Conservation (phyloP, 2,329 filamentous ascomycete genomes). For the Teratosphaeria pseudoeucalypti region DNA sequence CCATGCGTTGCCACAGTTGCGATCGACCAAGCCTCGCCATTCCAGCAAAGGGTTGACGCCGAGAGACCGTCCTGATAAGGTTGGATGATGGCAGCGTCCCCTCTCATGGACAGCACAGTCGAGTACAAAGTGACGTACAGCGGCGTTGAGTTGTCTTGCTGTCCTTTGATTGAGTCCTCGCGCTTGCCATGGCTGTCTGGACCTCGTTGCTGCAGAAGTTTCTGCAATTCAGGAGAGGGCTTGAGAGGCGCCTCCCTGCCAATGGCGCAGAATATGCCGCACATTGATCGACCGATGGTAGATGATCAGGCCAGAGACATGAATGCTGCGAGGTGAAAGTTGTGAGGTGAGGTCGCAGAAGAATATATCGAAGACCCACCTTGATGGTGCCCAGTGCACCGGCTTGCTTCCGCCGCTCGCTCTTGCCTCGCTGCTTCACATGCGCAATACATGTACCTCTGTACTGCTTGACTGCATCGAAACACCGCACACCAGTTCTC, state of each 20-base stretch:
- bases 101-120: conserved; percentile 84
- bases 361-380: neutral
- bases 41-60: conserved; percentile 79
- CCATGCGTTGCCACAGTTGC: conserved; percentile 47
- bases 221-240: conserved; percentile 11
- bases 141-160: conserved; percentile 13
- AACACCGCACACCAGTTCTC: neutral
- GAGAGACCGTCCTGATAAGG: conserved; percentile 50
- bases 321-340: neutral
- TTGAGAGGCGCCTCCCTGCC: conserved; percentile 13
- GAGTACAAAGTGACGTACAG: conserved; percentile 56
- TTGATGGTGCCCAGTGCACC: neutral
- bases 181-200: conserved; percentile 16
- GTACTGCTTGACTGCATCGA: neutral
- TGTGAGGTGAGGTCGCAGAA: neutral
- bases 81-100: conserved; percentile 59
- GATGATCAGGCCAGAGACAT: neutral
- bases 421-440: neutral
- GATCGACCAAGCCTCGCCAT: conserved; percentile 88
- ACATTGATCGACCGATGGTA: conserved; percentile 31
- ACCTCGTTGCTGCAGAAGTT: conserved; percentile 20
- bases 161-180: neutral
- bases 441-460: neutral
- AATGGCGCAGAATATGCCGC: conserved; percentile 26
- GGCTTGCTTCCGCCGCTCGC: neutral